Percentiles rank a stretch among this genome's conserved stretches.
These are phyloP conservation scores for Xylaria bambusicola DNA, from an alignment of 495 filamentous ascomycete species.

Conservation along the genomic window DNA sequence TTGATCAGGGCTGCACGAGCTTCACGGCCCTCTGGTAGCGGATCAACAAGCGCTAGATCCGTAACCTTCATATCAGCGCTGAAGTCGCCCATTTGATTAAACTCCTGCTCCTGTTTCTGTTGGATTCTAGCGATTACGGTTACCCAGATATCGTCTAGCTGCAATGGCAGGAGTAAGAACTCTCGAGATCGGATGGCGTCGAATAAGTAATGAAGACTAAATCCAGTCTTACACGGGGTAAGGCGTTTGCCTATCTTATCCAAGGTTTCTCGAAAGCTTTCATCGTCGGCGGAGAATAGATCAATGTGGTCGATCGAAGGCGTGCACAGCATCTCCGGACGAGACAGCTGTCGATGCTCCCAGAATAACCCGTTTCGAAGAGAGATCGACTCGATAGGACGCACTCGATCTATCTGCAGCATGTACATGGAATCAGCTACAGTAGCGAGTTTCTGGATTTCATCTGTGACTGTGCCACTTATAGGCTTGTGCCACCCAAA, in stretches of 20 bases:
- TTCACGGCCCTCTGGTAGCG: neutral
- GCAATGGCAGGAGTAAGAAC: conserved; percentile 24
- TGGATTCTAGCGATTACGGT: conserved; percentile 21
- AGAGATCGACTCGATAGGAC: conserved; percentile 10
- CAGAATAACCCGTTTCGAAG: conserved; percentile 26
- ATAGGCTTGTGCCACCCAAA: conserved; percentile 29
- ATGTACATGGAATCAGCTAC: conserved; percentile 23
- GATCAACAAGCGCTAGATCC: conserved; percentile 26
- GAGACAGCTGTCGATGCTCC: conserved; percentile 26
- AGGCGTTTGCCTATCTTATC: neutral
- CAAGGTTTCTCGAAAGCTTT: conserved; percentile 6
- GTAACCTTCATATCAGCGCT: conserved; percentile 19
- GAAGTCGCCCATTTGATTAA: no score
- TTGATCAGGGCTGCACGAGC: conserved; percentile 14
- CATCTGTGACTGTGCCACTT: conserved; percentile 11
- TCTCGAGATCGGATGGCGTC: conserved; percentile 18
- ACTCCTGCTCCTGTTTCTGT: neutral
- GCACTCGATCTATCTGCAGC: conserved; percentile 19
- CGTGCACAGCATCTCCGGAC: conserved; percentile 15
- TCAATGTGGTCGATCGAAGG: conserved; percentile 20
- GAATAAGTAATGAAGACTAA: conserved; percentile 25
- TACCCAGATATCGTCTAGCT: conserved; percentile 16
- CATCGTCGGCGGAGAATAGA: conserved; percentile 19
- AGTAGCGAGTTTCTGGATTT: conserved; percentile 9
- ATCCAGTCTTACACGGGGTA: no score